Evolutionary conservation across 202 grass and related monocot species (phyloP).

Genomic region (Eragrostis tef): DNA sequence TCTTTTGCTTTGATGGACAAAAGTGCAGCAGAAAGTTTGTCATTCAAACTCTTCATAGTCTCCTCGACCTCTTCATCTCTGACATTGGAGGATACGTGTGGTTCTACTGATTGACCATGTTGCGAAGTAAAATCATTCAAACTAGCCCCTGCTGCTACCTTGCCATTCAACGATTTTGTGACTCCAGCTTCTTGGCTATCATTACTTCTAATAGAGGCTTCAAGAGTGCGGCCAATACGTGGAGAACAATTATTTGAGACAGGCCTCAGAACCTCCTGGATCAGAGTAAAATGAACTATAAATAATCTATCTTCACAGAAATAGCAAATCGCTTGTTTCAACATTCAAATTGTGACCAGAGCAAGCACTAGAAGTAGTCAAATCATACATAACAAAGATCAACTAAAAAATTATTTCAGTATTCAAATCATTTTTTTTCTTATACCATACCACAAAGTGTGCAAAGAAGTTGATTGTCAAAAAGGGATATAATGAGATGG

Average conservation of each 20-base stretch:
- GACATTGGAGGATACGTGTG: conserved; percentile 41
- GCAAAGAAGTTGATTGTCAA: neutral
- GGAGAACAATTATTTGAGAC: conserved; percentile 46
- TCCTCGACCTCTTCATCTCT: conserved; percentile 58
- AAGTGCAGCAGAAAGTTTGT: conserved; percentile 79
- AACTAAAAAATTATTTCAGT: neutral
- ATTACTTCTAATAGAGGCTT: conserved; percentile 54
- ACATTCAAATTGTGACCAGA: conserved; percentile 22
- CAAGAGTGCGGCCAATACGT: conserved; percentile 47
- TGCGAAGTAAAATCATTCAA: conserved; percentile 42
- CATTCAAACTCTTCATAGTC: conserved; percentile 71
- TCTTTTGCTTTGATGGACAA: conserved; percentile 81
- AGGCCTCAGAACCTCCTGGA: conserved; percentile 56
- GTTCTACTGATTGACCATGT: conserved; percentile 43
- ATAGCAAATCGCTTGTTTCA: conserved; percentile 24
- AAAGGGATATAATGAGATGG: conserved; percentile 2
- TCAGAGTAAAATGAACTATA: conserved; percentile 39
- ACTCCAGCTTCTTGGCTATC: conserved; percentile 49
- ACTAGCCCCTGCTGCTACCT: conserved; percentile 39
- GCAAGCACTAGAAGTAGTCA: conserved; percentile 36
- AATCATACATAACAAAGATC: neutral
- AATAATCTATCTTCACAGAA: neutral
- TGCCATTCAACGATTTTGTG: conserved; percentile 55
- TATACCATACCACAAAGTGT: conserved; percentile 13
- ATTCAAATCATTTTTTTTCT: conserved; percentile 3